Conservation (phyloP, 1,284 basidiomycete genomes). For the Termitomyces sp. region DNA sequence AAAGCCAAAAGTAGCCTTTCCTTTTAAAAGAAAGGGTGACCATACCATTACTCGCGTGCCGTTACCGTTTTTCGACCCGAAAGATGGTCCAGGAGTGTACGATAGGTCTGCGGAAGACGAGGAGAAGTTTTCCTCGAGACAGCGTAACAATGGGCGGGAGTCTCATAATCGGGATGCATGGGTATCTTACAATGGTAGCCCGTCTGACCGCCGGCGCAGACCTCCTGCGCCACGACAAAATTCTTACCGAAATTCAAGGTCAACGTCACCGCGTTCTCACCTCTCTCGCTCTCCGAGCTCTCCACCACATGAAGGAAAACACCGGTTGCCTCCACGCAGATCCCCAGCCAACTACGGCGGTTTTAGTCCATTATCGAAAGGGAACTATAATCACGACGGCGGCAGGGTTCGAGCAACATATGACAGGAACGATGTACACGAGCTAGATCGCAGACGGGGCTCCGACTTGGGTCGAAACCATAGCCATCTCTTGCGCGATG, state of each 20-base stretch:
- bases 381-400: conserved; percentile 21
- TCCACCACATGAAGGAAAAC: conserved; percentile 31
- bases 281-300: conserved; percentile 32
- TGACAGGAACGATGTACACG: conserved; percentile 19
- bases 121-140: conserved; percentile 26
- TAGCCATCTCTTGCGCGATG: conserved; percentile 1
- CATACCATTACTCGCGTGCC: conserved; percentile 12
- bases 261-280: conserved; percentile 27
- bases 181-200: conserved; percentile 27
- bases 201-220: conserved; percentile 18
- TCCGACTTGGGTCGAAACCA: conserved; percentile 19
- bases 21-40: conserved; percentile 60
- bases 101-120: conserved; percentile 42
- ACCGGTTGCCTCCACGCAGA: conserved; percentile 38
- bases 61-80: conserved; percentile 8
- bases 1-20: conserved; percentile 56
- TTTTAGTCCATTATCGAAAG: conserved; percentile 30
- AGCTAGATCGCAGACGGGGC: conserved; percentile 19
- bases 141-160: conserved; percentile 23
- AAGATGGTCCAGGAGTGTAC: conserved; percentile 30
- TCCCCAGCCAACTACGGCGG: conserved; percentile 24
- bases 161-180: conserved; percentile 18
- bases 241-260: conserved; percentile 23
- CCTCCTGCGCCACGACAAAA: conserved; percentile 16
- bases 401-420: conserved; percentile 20